These are phyloP conservation scores for Globisporangium mamillatum DNA, from an alignment of 352 stramenopile species.

Conservation along the genomic window DNA sequence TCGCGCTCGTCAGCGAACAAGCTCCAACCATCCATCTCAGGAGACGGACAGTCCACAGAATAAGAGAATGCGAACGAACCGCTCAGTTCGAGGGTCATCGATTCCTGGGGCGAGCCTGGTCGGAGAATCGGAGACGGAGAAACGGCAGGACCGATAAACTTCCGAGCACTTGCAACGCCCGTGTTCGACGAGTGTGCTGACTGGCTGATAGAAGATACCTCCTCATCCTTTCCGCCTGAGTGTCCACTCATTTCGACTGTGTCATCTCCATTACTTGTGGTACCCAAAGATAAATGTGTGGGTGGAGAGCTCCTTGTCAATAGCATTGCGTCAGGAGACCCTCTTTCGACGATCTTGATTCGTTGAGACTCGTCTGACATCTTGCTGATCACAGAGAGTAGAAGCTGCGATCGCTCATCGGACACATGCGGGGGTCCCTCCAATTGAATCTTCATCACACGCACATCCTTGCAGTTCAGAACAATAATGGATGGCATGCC, in stretches of 20 bases:
- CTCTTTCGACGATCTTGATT: constrained; percentile 33
- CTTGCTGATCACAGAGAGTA: constrained; percentile 50
- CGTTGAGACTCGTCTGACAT: constrained; percentile 59
- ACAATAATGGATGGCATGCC: constrained; percentile 51
- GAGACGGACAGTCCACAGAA: constrained; percentile 30
- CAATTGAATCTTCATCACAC: constrained; percentile 66
- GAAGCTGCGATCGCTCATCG: constrained; percentile 46
- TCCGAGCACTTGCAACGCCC: not conserved
- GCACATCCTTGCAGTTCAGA: constrained; percentile 80
- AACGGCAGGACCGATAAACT: constrained; percentile 24
- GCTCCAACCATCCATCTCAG: constrained; percentile 71
- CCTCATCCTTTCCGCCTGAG: constrained; percentile 4
- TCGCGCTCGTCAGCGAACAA: constrained; percentile 72
- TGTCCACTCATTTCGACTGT: constrained; percentile 4
- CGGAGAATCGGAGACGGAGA: constrained; percentile 41
- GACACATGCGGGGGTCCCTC: constrained; percentile 44
- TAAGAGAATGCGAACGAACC: constrained; percentile 75
- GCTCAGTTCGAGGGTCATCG: constrained; percentile 44
- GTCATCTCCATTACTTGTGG: constrained; percentile 3
- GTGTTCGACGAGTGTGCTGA: not conserved
- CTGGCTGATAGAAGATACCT: not conserved
- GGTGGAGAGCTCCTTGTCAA: constrained; percentile 1
- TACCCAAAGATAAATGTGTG: constrained; percentile 11
- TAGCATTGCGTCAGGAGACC: not conserved
- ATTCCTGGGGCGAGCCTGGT: constrained; percentile 24